Percentiles rank a stretch among this genome's conserved stretches.
Conservation (phyloP, 192 early-diverging fungal species). For the Kappamyces sp. region DNA sequence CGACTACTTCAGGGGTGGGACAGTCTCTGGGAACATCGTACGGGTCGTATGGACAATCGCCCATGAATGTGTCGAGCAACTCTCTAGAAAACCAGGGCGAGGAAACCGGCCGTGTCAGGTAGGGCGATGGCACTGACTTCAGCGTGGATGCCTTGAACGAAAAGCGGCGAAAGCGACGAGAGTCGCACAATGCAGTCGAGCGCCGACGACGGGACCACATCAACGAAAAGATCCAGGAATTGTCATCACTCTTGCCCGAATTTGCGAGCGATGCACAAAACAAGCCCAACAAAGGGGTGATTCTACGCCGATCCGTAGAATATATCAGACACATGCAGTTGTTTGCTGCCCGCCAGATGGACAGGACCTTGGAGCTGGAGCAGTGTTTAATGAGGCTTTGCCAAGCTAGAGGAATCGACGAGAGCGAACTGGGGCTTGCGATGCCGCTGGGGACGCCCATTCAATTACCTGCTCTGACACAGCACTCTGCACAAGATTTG, state of each 20-base stretch:
- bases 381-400: constrained; percentile 33
- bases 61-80: constrained; percentile 11
- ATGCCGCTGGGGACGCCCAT: constrained; percentile 41
- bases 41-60: constrained; percentile 24
- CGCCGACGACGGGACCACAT: constrained; percentile 93
- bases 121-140: not conserved
- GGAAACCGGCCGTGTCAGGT: constrained; percentile 5
- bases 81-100: not conserved
- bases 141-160: constrained; percentile 54
- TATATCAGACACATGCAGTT: constrained; percentile 79
- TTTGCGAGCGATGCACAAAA: constrained; percentile 58
- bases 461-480: constrained; percentile 29
- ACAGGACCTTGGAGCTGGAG: constrained; percentile 70
- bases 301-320: constrained; percentile 87
- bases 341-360: constrained; percentile 55
- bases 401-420: constrained; percentile 37
- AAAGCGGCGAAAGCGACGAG: constrained; percentile 84
- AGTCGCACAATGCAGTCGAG: constrained; percentile 98
- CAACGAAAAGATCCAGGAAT: constrained; percentile 95
- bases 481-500: not conserved
- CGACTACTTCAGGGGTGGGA: too few species aligned
- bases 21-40: constrained; percentile 12
- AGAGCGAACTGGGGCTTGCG: constrained; percentile 40
- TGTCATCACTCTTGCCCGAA: constrained; percentile 79
- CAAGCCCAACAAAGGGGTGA: constrained; percentile 96